These are phyloP conservation scores for Boletellus emodensis DNA, from an alignment of 768 basidiomycete species.

Conservation along the genomic window DNA sequence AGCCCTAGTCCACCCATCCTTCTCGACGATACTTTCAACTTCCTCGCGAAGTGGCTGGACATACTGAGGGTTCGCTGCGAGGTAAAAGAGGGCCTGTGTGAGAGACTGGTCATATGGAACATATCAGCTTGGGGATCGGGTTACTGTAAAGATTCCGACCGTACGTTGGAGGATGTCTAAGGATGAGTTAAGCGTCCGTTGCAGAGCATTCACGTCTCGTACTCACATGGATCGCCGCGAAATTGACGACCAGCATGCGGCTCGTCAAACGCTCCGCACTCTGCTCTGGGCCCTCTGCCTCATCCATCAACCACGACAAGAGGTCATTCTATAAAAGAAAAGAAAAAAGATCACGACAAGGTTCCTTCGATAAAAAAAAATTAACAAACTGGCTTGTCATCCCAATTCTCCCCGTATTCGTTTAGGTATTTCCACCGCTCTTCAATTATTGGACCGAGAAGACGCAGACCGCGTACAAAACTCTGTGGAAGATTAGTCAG, in stretches of 20 bases:
- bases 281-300: conserved; percentile 17
- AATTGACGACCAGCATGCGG: conserved; percentile 9
- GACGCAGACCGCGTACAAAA: conserved; percentile 3
- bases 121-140: neutral
- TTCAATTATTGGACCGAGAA: conserved; percentile 29
- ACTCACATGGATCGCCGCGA: conserved; percentile 25
- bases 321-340: conserved; percentile 28
- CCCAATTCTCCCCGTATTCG: conserved; percentile 24
- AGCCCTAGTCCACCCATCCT: conserved; percentile 25
- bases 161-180: conserved; percentile 21
- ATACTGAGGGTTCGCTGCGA: conserved; percentile 35
- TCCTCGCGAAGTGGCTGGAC: conserved; percentile 35
- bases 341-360: neutral
- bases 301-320: conserved; percentile 33
- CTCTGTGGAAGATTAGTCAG: conserved; percentile 4
- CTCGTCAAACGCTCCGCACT: conserved; percentile 20
- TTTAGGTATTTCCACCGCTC: conserved; percentile 22
- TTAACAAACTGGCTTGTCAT: conserved; percentile 18
- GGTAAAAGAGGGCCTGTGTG: conserved; percentile 32
- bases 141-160: neutral
- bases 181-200: neutral
- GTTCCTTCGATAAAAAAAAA: neutral
- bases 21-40: conserved; percentile 24
- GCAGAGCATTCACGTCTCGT: neutral
- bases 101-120: conserved; percentile 20